Base-by-base conservation (phyloP, 2,329 filamentous ascomycete genomes). In the Aureobasidium zeae region DNA sequence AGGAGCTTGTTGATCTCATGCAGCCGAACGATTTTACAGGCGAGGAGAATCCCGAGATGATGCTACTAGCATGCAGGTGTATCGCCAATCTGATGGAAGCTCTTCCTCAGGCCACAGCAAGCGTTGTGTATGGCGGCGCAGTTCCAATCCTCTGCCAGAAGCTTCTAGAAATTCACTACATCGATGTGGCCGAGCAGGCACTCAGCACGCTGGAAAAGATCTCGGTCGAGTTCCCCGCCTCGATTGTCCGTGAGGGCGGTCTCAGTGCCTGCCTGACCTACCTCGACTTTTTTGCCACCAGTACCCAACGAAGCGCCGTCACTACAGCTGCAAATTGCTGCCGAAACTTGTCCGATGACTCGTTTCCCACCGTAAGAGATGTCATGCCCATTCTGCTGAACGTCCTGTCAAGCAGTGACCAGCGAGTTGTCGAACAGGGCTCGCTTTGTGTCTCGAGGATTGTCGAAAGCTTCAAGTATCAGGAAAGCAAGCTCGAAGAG, bases 271-370 rank as follows among this genome's bases (percentile, higher is more conserved):
- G 91, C 57, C 68, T 98, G 51, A 93, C 86, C 0, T 96, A 91
- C 59, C 75, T 98, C 46, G 91, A 98, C 60, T 98, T 98, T 65
- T 98, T 98, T 57, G 83, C 89, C 12, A 98, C 91, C 0, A 91
- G 89, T 62, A 96, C 91, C 2, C 91, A 98, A 64, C 79, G 91
- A 52, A 95, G 89, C 11, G 91, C 91, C 5, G 91, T 98, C 6
- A 96, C 88, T 3, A 98, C 89, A 10, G 91, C 93, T 8, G 93
- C 91, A 45, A 98, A 98, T 59, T 98, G 91, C 67, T 98, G 93
- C 62, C 84, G 91, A 50, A 95, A 95, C 58, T 91, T 98, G 13
- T 86, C 88, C 1, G 83, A 89, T 54, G 91, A 96, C 56, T 93
- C 86, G 0, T 98, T 98, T 58, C 71, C 79, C 1, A 88, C 93